These are phyloP conservation scores for Teunomyces stri DNA, from an alignment of 805 yeast species.

Conservation along the genomic window DNA sequence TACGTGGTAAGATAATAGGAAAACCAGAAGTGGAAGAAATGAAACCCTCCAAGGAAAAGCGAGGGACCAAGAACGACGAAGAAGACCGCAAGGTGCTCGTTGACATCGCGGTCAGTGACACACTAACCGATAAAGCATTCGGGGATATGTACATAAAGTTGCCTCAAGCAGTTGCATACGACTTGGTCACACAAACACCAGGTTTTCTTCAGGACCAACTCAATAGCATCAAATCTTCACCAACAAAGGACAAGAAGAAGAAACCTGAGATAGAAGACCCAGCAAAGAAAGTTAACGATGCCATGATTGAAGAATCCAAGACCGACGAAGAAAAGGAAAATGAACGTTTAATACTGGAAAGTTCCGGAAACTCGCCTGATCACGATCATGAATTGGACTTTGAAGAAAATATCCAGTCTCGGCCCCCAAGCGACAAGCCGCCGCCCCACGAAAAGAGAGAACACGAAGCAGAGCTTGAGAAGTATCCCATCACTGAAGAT, in stretches of 20 bases:
- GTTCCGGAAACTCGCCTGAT: neutral
- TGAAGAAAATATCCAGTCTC: slow-evolving; percentile 4
- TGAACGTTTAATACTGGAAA: slow-evolving; percentile 1
- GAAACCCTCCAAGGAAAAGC: neutral
- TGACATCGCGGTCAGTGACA: slow-evolving; percentile 38
- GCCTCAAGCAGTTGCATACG: neutral
- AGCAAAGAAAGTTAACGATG: neutral
- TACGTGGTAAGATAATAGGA: slow-evolving; percentile 11
- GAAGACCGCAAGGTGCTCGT: slow-evolving; percentile 29
- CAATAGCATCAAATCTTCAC: slow-evolving; percentile 14
- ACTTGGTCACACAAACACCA: slow-evolving; percentile 17
- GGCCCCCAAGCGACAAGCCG: neutral
- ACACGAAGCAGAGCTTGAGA: slow-evolving; percentile 13
- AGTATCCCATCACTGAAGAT: slow-evolving; percentile 29
- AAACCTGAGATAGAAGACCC: neutral
- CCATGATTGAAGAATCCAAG: slow-evolving; percentile 5
- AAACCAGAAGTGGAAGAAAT: neutral
- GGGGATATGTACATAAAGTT: slow-evolving; percentile 32
- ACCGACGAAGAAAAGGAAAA: slow-evolving; percentile 5
- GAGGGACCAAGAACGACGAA: neutral
- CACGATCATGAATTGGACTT: slow-evolving; percentile 1
- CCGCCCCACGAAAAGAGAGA: neutral
- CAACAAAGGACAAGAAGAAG: neutral
- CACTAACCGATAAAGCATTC: slow-evolving; percentile 30
- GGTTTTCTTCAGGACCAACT: slow-evolving; percentile 27